These are phyloP conservation scores for Luffa aegyptiaca DNA, from an alignment of 306 rosid genomes.

Conservation along the genomic window DNA sequence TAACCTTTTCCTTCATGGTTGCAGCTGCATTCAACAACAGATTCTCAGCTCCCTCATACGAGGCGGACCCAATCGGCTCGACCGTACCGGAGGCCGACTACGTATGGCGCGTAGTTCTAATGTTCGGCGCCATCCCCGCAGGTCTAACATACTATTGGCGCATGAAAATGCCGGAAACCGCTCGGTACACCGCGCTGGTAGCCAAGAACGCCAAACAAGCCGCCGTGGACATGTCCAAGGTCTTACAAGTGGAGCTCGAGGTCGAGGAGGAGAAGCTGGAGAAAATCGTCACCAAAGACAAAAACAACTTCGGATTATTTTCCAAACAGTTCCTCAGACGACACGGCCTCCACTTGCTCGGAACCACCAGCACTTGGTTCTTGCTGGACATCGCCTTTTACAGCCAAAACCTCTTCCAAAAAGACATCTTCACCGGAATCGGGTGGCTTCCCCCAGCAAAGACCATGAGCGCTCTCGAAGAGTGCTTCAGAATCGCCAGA, in stretches of 20 bases:
- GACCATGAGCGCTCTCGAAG: constrained; percentile 65
- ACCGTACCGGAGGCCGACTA: constrained; percentile 43
- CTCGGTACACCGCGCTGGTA: constrained; percentile 81
- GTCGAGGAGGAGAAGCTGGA: constrained; percentile 40
- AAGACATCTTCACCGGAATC: constrained; percentile 63
- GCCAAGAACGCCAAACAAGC: constrained; percentile 69
- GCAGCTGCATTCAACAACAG: constrained; percentile 38
- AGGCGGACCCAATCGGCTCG: constrained; percentile 8
- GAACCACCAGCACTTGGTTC: constrained; percentile 75
- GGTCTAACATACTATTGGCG: constrained; percentile 80
- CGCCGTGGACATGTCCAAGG: constrained; percentile 70
- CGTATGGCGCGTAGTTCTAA: constrained; percentile 68
- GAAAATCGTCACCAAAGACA: background rate
- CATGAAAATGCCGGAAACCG: constrained; percentile 90
- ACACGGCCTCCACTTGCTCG: constrained; percentile 68
- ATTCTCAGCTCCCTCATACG: constrained; percentile 40
- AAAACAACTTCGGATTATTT: constrained; percentile 53
- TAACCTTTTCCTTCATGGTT: too few species aligned
- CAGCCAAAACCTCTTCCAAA: constrained; percentile 85
- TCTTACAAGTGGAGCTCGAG: constrained; percentile 48
- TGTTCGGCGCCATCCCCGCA: constrained; percentile 71
- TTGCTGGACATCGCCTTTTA: constrained; percentile 79
- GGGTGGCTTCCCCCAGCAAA: constrained; percentile 67
- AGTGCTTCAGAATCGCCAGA: constrained; percentile 53
- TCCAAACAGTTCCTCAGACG: constrained; percentile 36